Evolutionary conservation across 257 asterid species (phyloP), one percentile per base, ranked within the genome.

Genomic region (Cinchona pubescens): DNA sequence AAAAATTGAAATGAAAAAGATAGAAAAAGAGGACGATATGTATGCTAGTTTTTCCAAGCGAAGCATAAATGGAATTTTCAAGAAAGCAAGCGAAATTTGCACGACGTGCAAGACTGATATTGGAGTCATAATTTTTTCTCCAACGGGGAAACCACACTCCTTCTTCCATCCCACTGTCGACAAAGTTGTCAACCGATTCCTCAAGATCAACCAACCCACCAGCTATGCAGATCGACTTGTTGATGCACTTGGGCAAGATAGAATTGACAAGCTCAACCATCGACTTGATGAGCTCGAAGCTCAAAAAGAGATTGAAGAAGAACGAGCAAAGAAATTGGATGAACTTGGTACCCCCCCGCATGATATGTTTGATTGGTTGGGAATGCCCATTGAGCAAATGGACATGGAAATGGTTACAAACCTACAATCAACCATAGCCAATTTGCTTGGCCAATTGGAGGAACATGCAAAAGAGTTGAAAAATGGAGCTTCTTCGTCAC

Each of bases 1-100:
- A 48, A 70, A 32, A 23, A 32, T 70, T 49, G 63, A 48, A 34
- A 70, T 70, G 61, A 56, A 37, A 25, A 70, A 30, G 49, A 70
- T 70, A 29, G 63, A 70, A 37, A 70, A 70, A 1, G 29, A 30
- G 16, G 60, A 32, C 1, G 63, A 70, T 56, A 21, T n/a, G 30
- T 56, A 70, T 27, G 75, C 29, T 0, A 30, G 46, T 27, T 70
- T 70, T 25, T 51, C 64, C 6, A 70, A 70, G 3, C 46, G 63
- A 1, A 70, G 15, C 25, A 32, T 1, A 25, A 13, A 14, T 2
- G 72, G 38, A 7, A 1, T 70, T 16, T 38, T 29, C 63, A 70
- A 32, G 32, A 49, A 29, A 9, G 75, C 75, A 16, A 32, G 75
- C 11, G 75, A 70, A 15, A 14, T 49, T 3, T 21, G 42, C 45